Evolutionary conservation across 2,329 filamentous ascomycete species (phyloP).

Genomic region (Pestalotiopsis sp.): DNA sequence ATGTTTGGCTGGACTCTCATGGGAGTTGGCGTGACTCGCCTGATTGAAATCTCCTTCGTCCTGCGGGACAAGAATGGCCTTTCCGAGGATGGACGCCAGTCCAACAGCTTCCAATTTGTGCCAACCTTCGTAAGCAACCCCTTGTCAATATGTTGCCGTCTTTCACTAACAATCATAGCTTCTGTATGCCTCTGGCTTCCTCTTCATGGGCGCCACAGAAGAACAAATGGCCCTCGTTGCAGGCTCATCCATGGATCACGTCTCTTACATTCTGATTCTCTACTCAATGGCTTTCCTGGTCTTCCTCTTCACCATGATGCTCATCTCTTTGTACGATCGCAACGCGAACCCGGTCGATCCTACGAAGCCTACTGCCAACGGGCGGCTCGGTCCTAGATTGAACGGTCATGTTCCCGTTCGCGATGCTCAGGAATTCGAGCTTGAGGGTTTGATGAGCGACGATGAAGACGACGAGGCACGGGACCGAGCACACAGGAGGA

Average conservation of each 20-base stretch:
- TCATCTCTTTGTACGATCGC: constrained; percentile 81
- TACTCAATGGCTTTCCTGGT: constrained; percentile 89
- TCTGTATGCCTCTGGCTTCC: constrained; percentile 87
- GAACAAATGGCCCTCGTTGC: constrained; percentile 87
- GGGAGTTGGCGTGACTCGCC: constrained; percentile 80
- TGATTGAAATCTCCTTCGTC: constrained; percentile 91
- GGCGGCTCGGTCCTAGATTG: constrained; percentile 37
- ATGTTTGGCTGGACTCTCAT: constrained; percentile 96
- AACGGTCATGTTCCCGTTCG: constrained; percentile 46
- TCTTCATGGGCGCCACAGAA: constrained; percentile 97
- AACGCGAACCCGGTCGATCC: constrained; percentile 39
- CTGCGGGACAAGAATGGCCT: constrained; percentile 71
- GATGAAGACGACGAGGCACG: constrained; percentile 65
- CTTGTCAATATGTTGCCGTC: not conserved
- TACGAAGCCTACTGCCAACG: constrained; percentile 40
- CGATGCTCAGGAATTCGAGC: constrained; percentile 91
- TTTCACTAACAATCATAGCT: constrained; percentile 55
- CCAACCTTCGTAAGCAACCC: constrained; percentile 66
- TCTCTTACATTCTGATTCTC: constrained; percentile 89
- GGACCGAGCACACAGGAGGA: constrained; percentile 40
- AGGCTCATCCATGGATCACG: constrained; percentile 77
- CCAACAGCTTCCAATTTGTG: constrained; percentile 72
- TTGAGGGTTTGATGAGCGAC: constrained; percentile 87
- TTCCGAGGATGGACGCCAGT: constrained; percentile 68
- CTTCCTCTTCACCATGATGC: constrained; percentile 89